Base-by-base conservation (phyloP, 768 basidiomycete genomes). In the Lyophyllum shimeji region DNA sequence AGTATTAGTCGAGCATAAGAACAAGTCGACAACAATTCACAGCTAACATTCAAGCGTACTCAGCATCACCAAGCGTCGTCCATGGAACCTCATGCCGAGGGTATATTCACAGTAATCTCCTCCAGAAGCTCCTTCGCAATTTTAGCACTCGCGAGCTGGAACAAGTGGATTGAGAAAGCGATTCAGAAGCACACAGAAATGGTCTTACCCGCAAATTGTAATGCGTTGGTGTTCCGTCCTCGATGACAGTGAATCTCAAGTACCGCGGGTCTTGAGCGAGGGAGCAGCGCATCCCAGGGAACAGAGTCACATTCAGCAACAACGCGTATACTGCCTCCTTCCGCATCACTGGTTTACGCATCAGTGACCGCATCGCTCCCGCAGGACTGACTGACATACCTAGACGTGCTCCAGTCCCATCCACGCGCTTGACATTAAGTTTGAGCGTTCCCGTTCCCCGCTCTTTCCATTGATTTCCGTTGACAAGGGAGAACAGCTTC, bases 251-350 rank as follows among this genome's bases (percentile, higher is more conserved):
- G 69, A 93, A 86, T 52, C 89, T 77, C 63, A 93, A 65, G 71
- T 91, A 93, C 62, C 90, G 82, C 17, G 89, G 87, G 64, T 93
- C 90, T 66, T 89, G 87, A 17, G 87, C 86, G 53, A 87, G 63
- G 56, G 74, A 75, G 68, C 85, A 89, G 53, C 78, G 79, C 89
- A 93, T 93, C 29, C 90, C 90, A 62, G 76, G 74, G 77, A 92
- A 93, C 50, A 93, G 74, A 46, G 86, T 82, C 47, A 86, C 82
- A 62, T 93, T 93, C 43, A 93, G 75, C 54, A 93, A 65, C 50
- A 92, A 69, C 1, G 87, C 78, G 66, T 84, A 87, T 18, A 92
- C 90, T 0, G 89, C 90, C 63, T 93, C 90, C 68, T 91, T 92
- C 58, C 90, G 82, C 89, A 93, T 91, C 18, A 93, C 90, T 92